phyloP scores from a whole-genome alignment of 2,329 filamentous ascomycete genomes.

The Emmonsiellopsis sp. region DNA sequence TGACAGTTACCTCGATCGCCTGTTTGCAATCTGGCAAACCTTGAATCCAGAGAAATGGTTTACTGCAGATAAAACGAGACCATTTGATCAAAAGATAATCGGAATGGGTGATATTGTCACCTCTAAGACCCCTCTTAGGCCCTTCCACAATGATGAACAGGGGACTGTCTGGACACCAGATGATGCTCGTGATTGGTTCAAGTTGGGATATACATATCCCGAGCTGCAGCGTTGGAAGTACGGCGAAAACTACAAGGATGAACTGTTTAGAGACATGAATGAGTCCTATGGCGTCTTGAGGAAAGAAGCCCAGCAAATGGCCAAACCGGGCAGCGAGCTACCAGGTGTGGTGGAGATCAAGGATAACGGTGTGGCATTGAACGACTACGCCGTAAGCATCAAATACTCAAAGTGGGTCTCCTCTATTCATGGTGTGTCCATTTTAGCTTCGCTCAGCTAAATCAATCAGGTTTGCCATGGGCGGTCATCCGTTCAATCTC shows the following conservation, averaged over 20 bases:
- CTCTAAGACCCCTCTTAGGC: background rate
- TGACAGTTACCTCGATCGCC: background rate
- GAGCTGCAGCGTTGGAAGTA: background rate
- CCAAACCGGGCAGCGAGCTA: background rate
- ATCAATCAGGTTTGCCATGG: background rate
- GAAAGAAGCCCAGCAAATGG: background rate
- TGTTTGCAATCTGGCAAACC: background rate
- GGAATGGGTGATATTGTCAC: background rate
- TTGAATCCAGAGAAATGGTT: conserved; percentile 1
- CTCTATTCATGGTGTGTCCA: background rate
- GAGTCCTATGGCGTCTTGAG: background rate
- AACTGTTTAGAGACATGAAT: background rate
- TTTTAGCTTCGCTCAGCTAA: background rate
- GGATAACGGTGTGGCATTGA: background rate
- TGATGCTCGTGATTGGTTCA: background rate
- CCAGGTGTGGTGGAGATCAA: background rate
- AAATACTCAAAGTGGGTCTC: background rate
- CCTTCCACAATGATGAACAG: background rate
- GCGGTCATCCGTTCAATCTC: background rate
- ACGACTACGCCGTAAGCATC: background rate
- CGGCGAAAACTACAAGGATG: background rate
- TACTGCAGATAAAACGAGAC: background rate
- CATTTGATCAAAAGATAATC: background rate
- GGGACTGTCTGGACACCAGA: background rate
- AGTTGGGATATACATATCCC: background rate